Base-by-base conservation (phyloP, 345 rosid genomes). In the Nasturtium officinale region DNA sequence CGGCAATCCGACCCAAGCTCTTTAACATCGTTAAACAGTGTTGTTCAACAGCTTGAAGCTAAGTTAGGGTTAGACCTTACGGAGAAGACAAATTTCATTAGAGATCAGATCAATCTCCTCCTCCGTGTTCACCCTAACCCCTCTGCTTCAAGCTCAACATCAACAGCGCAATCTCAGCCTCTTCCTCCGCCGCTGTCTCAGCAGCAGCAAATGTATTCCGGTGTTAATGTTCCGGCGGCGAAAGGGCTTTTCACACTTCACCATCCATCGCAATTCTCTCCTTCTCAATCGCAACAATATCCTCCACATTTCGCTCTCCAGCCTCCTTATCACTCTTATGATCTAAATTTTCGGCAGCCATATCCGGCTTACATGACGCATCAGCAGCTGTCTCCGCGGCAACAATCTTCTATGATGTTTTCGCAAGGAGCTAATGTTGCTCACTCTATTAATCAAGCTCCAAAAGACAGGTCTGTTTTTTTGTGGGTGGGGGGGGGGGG, bases 21-120 rank as follows among this genome's bases (percentile, higher is more conserved):
- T 57, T 75, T 86, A 63, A 86, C 92, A 58, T 80, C 98, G 17
- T 54, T 90, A 30, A 84, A 67, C 89, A 90, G 83, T 64, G 88
- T 94, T 76, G 92, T 94, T 18, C 90, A 84, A 54, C 95, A 88
- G 85, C 87, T 94, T 29, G 91, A 94, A 58, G 88, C 95, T 38
- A 85, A 88, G 74, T 79, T 94, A 77, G 97, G 98, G 64, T 69
- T 89, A 48, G 86, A 88, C 85, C 86, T 94, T 6, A 81, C 92
- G 35, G 96, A 91, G 81, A 94, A 91, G 77, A 85, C 89, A 25
- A 83, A 38, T 48, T 94, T 94, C 80, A 94, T 94, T 61, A 66
- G 88, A 26, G 94, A 91, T 81, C 96, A 91, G 59, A 89, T 94
- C 89, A 82, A 74, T 72, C 78, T 81, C 69, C 90, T 90, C 71